These are phyloP conservation scores for Penicillium sp. DNA, from an alignment of 2,329 filamentous ascomycete species.

Conservation along the genomic window DNA sequence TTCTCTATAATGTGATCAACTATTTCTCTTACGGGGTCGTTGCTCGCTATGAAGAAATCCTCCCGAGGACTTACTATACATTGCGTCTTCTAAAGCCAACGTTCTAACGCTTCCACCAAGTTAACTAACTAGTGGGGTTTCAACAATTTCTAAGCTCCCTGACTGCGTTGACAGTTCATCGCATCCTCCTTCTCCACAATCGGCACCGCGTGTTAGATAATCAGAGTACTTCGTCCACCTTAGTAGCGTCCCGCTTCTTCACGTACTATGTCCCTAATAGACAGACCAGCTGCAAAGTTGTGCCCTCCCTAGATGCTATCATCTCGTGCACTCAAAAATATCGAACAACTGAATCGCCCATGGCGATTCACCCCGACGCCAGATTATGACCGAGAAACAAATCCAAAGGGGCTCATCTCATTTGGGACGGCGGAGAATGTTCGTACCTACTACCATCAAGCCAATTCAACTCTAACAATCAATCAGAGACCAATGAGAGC, in stretches of 20 bases:
- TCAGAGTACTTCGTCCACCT: not conserved
- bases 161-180: not conserved
- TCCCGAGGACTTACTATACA: not conserved
- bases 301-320: constrained; percentile 23
- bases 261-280: not conserved
- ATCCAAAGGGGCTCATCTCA: constrained; percentile 33
- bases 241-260: constrained; percentile 7
- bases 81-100: not conserved
- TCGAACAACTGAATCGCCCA: constrained; percentile 18
- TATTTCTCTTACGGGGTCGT: not conserved
- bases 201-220: not conserved
- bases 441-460: constrained; percentile 2
- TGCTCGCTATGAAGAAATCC: not conserved
- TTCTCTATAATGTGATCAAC: no score
- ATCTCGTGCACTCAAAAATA: constrained; percentile 23
- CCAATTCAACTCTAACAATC: not conserved
- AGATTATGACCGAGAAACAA: constrained; percentile 27
- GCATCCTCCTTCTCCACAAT: not conserved
- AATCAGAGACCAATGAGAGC: constrained; percentile 35
- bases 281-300: not conserved
- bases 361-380: constrained; percentile 28
- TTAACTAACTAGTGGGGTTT: not conserved
- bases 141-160: not conserved
- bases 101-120: not conserved
- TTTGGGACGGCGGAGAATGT: constrained; percentile 38